These are phyloP conservation scores for Aureobasidium pullulans DNA, from an alignment of 2,329 filamentous ascomycete genomes.

Conservation along the genomic window DNA sequence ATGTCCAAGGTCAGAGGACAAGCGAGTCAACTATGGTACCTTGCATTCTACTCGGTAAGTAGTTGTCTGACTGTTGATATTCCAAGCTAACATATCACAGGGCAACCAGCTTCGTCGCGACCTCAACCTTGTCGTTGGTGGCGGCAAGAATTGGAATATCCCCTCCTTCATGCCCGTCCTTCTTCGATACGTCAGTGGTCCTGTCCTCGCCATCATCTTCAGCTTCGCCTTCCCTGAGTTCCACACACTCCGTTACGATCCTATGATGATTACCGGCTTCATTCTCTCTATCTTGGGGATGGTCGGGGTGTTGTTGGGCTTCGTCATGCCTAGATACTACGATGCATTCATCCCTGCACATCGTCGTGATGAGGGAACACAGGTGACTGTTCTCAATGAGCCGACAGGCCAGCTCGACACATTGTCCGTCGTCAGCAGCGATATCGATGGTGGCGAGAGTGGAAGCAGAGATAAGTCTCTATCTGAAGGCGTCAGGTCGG, in stretches of 20 bases:
- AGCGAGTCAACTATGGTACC: slow-evolving; percentile 43
- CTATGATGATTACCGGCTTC: slow-evolving; percentile 39
- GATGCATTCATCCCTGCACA: slow-evolving; percentile 44
- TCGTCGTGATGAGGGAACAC: slow-evolving; percentile 40
- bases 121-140: slow-evolving; percentile 47
- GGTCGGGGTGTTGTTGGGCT: slow-evolving; percentile 40
- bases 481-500: not conserved
- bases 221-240: slow-evolving; percentile 46
- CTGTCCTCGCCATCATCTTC: slow-evolving; percentile 45
- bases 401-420: not conserved
- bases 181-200: slow-evolving; percentile 44
- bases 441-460: not conserved
- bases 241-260: slow-evolving; percentile 34
- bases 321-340: slow-evolving; percentile 48
- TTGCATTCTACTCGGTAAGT: slow-evolving; percentile 52
- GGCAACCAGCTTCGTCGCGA: slow-evolving; percentile 51
- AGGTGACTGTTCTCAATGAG: not conserved
- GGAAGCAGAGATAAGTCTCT: not conserved
- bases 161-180: slow-evolving; percentile 46
- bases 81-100: slow-evolving; percentile 25
- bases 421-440: not conserved
- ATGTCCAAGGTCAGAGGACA: not conserved
- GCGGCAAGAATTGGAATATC: slow-evolving; percentile 50
- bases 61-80: no score
- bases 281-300: slow-evolving; percentile 42